These are phyloP conservation scores for Ceratobasidium sp. DNA, from an alignment of 1,284 basidiomycete species.

Conservation along the genomic window DNA sequence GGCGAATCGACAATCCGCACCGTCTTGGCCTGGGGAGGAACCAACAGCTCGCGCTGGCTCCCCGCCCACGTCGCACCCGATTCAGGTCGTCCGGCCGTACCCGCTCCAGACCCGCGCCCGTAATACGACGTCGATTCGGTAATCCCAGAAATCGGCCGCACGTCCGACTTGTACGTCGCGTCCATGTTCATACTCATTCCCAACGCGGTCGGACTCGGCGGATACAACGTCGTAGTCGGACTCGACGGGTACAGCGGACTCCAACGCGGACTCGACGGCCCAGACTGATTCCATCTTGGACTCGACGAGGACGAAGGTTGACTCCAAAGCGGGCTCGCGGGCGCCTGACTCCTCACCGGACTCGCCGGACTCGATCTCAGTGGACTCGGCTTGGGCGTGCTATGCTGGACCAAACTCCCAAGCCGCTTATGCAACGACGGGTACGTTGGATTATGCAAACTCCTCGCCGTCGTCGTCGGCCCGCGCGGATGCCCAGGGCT, in stretches of 20 bases:
- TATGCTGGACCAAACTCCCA: conserved; percentile 26
- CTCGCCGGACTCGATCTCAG: neutral
- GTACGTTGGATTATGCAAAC: conserved; percentile 22
- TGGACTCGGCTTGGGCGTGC: neutral
- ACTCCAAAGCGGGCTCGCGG: neutral
- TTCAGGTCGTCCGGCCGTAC: conserved; percentile 29
- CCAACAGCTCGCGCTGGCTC: conserved; percentile 13
- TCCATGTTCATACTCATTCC: neutral
- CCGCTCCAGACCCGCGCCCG: conserved; percentile 28
- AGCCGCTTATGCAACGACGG: conserved; percentile 30
- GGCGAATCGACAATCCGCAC: conserved; percentile 31
- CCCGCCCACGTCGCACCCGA: conserved; percentile 33
- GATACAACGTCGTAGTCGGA: neutral
- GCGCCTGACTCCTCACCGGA: conserved; percentile 6
- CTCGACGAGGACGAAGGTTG: neutral
- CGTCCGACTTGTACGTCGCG: conserved; percentile 1
- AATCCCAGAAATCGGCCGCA: conserved; percentile 31
- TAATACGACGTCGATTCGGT: conserved; percentile 36
- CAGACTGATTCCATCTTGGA: neutral
- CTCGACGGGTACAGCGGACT: conserved; percentile 14
- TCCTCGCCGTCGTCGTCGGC: conserved; percentile 7
- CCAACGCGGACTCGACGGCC: conserved; percentile 14
- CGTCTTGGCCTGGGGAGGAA: conserved; percentile 34
- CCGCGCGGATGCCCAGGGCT: neutral
- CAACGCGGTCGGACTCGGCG: neutral